Evolutionary conservation across 257 asterid genomes (phyloP), one percentile per base, ranked within the genome.

Genomic region (Jacaranda copaia): DNA sequence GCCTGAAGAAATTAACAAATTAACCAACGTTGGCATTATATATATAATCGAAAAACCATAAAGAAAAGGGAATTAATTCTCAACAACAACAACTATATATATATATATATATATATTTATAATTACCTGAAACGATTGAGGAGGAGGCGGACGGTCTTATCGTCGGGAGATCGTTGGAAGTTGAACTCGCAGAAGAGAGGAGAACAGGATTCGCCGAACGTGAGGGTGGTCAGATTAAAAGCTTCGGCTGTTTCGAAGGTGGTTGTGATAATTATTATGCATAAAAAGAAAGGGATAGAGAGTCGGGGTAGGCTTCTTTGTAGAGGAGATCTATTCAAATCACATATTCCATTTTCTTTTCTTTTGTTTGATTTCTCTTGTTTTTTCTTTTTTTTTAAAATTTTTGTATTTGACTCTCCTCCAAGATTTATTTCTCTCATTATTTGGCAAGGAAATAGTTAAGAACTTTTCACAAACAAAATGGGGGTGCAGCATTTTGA

Each of bases 111-210:
- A 2, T 11, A 1, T 6, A 11, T 8, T 32, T 10, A 9, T 40
- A 13, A 36, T 71, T 67, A 88, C 98, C 97, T 64, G 98, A 82
- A 60, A 25, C 90, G 93, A 75, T 90, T 93, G 86, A 91, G 97
- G 81, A 89, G 87, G 81, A 93, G 97, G 76, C 89, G 77, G 52
- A 90, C 93, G 61, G 90, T 45, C 60, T 67, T 80, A 73, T 88
- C 91, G 60, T 91, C 95, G 9, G 64, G 60, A 0, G 96, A 91
- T 6, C 90, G 82, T 4, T 83, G 77, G 59, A 93, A 89, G 75
- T 93, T 93, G 85, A 93, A 93, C 60, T 88, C 84, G 84, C 98
- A 87, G 72, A 93, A 93, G 81, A 93, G 97, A 32, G 97, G 89
- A n/a, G 88, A 83, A 83, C 82, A 93, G 2, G 92, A 85, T 73